Percentiles rank a stretch among this genome's conserved stretches.
Evolutionary conservation across 108 stramenopile genomes (phyloP).

Genomic region (Nitzschia sp.): DNA sequence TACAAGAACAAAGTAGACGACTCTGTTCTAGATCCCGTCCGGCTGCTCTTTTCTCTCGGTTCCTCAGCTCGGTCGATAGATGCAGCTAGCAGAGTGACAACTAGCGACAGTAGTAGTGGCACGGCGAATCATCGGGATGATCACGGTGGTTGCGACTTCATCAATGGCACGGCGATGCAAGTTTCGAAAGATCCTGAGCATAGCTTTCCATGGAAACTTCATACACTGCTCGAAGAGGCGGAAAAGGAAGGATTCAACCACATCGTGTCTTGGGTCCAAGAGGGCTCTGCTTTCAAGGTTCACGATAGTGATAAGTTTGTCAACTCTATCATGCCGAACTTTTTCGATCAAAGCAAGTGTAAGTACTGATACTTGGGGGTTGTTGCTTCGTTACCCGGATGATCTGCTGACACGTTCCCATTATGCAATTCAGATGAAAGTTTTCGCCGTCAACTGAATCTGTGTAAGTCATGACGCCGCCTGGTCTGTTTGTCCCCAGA

Average conservation of each 20-base stretch:
- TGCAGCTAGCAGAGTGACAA: background rate
- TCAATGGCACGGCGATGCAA: background rate
- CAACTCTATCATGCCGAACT: constrained; percentile 21
- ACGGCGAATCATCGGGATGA: background rate
- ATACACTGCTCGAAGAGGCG: constrained; percentile 10
- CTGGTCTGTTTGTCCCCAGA: too few relatives aligned
- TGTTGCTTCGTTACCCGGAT: background rate
- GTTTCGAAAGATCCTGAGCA: background rate
- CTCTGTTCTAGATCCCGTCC: background rate
- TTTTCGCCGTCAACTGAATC: constrained; percentile 52
- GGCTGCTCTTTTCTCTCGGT: constrained; percentile 1
- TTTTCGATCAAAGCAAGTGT: constrained; percentile 38
- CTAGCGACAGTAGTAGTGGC: background rate
- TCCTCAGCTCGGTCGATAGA: background rate
- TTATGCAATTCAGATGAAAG: background rate
- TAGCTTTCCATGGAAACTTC: constrained; percentile 25
- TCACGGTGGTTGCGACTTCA: background rate
- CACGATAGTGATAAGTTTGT: constrained; percentile 26
- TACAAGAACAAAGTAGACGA: background rate
- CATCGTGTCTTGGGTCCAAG: constrained; percentile 52
- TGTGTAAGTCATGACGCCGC: too few relatives aligned
- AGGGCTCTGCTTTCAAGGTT: constrained; percentile 53
- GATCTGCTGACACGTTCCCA: background rate
- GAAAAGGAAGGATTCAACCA: constrained; percentile 12
- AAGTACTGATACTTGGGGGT: constrained; percentile 12